Evolutionary conservation across 345 rosid genomes (phyloP).

Genomic region (Populus euphratica): DNA sequence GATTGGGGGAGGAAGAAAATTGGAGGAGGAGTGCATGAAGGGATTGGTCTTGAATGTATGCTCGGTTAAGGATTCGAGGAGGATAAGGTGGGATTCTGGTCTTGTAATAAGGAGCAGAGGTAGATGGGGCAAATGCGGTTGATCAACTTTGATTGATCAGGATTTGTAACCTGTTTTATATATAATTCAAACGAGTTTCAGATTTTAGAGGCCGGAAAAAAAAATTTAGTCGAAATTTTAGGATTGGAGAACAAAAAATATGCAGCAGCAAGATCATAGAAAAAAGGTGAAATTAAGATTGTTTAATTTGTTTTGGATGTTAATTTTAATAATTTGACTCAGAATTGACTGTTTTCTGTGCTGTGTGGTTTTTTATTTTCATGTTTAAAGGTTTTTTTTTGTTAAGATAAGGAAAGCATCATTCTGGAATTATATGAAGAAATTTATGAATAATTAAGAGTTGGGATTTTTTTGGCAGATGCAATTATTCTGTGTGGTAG

Average conservation of each 20-base stretch:
- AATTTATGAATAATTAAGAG: background rate
- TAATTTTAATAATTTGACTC: background rate
- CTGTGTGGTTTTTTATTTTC: background rate
- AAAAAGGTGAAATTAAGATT: slow-evolving; percentile 61
- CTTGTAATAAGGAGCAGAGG: slow-evolving; percentile 60
- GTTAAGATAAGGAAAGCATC: background rate
- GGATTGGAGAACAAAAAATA: slow-evolving; percentile 12
- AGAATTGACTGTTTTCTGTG: background rate
- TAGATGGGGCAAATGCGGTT: slow-evolving; percentile 84
- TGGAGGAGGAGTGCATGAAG: slow-evolving; percentile 40
- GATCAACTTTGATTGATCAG: slow-evolving; percentile 20
- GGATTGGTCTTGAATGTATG: slow-evolving; percentile 38
- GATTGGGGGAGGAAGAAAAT: background rate
- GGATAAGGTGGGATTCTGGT: slow-evolving; percentile 49
- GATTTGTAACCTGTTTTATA: background rate
- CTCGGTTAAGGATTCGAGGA: slow-evolving; percentile 37
- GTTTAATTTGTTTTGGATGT: background rate
- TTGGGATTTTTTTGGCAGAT: background rate
- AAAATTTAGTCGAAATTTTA: background rate
- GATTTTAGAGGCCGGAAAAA: background rate
- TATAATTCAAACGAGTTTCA: background rate
- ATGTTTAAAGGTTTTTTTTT: background rate
- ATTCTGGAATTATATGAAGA: background rate
- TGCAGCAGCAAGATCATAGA: slow-evolving; percentile 87
- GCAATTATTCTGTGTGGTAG: background rate